Evolutionary conservation across 2,329 filamentous ascomycete genomes (phyloP).

Genomic region (Dothiorella sarmentorum): DNA sequence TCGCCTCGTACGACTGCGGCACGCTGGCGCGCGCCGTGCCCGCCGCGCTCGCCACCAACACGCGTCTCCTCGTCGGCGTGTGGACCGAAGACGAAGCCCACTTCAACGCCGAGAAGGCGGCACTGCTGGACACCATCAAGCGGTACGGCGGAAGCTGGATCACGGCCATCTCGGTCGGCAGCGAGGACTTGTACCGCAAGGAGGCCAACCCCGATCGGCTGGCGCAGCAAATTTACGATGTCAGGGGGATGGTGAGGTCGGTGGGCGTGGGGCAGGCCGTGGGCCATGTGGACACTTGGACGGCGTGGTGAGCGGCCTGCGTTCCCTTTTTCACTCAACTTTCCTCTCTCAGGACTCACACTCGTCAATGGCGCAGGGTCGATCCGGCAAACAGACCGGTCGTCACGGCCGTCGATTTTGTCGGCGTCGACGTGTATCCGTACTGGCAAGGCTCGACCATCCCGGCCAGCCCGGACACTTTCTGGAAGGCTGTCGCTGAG

Average conservation of each 20-base stretch:
- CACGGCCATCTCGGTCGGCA: conserved; percentile 36
- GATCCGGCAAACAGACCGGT: conserved; percentile 35
- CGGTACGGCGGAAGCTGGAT: conserved; percentile 35
- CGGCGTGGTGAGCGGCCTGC: conserved; percentile 34
- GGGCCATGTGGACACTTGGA: conserved; percentile 39
- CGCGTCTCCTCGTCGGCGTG: conserved; percentile 37
- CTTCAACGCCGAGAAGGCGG: conserved; percentile 33
- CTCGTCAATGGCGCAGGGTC: conserved; percentile 80
- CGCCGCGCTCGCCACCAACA: conserved; percentile 33
- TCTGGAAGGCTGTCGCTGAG: conserved; percentile 28
- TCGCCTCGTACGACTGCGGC: conserved; percentile 28
- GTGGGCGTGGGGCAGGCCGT: conserved; percentile 20
- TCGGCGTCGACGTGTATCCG: conserved; percentile 37
- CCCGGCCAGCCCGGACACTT: conserved; percentile 31
- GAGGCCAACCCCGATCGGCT: conserved; percentile 16
- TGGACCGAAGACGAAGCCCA: conserved; percentile 31
- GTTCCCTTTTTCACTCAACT: conserved; percentile 30
- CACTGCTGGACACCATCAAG: conserved; percentile 31
- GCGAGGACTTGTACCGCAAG: conserved; percentile 59
- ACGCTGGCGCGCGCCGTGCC: conserved; percentile 27
- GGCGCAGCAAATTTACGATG: conserved; percentile 28
- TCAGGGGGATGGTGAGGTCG: conserved; percentile 24
- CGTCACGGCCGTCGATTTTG: conserved; percentile 35
- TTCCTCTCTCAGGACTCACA: conserved; percentile 59
- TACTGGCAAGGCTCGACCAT: conserved; percentile 35